phyloP scores from a whole-genome alignment of 2,329 filamentous ascomycete species.

The Verticillium tricorpus region DNA sequence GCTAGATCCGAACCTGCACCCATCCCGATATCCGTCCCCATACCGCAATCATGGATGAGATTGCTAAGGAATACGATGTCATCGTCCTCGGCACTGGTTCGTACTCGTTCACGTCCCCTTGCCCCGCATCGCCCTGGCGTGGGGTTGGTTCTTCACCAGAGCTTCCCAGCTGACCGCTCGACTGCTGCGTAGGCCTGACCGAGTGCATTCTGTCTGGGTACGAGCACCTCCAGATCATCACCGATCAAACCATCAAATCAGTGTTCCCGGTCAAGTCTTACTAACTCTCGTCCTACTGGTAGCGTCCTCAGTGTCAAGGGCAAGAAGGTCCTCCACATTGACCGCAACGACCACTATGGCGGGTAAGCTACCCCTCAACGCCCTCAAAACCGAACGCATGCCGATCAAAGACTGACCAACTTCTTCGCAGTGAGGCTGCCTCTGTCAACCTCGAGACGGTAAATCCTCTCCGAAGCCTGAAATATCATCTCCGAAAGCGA shows the following conservation, averaged over 20 bases:
- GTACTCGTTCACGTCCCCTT: conserved; percentile 25
- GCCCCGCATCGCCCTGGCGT: conserved; percentile 20
- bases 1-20: not conserved
- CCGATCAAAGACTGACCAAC: not conserved
- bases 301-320: conserved; percentile 97
- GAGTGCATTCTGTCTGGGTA: conserved; percentile 99
- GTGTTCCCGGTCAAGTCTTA: not conserved
- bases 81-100: conserved; percentile 96
- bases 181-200: conserved; percentile 66
- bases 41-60: conserved; percentile 78
- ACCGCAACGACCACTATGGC: conserved; percentile 97
- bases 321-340: conserved; percentile 98
- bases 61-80: conserved; percentile 97
- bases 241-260: not conserved
- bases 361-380: conserved; percentile 55
- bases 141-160: conserved; percentile 7
- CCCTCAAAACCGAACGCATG: not conserved
- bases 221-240: conserved; percentile 16
- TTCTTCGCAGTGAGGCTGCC: conserved; percentile 71
- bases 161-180: conserved; percentile 5
- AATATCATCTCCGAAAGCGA: not conserved
- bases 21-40: not conserved
- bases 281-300: conserved; percentile 11
- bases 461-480: conserved; percentile 20
- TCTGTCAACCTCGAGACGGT: conserved; percentile 96